Base-by-base conservation (phyloP, 2,329 filamentous ascomycete genomes). In the Cladosporium sp. region DNA sequence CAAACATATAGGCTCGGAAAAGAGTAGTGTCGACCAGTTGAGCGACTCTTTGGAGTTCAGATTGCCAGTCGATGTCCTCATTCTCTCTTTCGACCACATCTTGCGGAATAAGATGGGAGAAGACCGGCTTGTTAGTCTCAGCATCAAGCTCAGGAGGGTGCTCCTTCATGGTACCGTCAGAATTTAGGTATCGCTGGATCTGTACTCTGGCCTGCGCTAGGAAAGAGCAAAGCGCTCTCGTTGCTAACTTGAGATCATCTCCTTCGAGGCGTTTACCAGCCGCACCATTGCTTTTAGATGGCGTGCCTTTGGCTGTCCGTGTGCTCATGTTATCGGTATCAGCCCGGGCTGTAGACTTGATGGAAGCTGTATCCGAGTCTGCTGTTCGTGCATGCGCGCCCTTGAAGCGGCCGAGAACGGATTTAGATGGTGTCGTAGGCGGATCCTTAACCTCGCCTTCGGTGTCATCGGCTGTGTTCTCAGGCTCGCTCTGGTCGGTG, bases 1-100 rank as follows among this genome's bases (percentile, higher is more conserved):
- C 89, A 62, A 92, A 89, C 91, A 98, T 97, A 67, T 95, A 94
- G 0, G 89, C 86, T 13, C 92, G 83, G 73, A 98, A 97, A 0
- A 98, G 78, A 0, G 91, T 92, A 0, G 93, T 98, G 64, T 98
- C 93, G 6, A 97, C 89, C 2, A 96, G 73, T 43, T 81, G 84
- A 30, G 93, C 95, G 1, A 86, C 89, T 32, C 84, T 78, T 11
- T 83, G 78, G 2, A 97, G 76, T 56, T 86, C 84, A 42, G 81
- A 74, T 57, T 88, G 83, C 55, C 88, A 84, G 54, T 88, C 78
- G 32, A 74, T 65, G 12, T 73, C 65, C 2, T 68, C 66, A 20
- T 69, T 38, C 30, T 40, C 22, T 59, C 59, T 47, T 15, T 58
- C 55, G 52, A 50, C 59, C 50, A 49, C 57, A 38, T 43, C 62